Evolutionary conservation across 2,329 filamentous ascomycete species (phyloP).

Genomic region (Trichoderma cornu-damae): DNA sequence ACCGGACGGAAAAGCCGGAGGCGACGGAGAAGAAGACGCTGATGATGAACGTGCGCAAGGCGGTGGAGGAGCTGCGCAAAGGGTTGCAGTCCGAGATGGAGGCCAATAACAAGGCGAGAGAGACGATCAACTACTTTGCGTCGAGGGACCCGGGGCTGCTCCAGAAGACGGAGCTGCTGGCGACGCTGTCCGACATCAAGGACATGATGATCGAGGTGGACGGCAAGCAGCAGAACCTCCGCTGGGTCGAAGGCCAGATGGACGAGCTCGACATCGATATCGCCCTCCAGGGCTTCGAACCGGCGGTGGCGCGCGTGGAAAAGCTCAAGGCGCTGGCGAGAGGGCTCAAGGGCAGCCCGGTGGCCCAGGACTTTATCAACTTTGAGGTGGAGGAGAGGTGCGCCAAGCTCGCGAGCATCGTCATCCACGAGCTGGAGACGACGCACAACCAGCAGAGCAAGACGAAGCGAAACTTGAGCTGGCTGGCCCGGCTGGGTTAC

Average conservation of each 20-base stretch:
- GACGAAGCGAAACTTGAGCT: conserved; percentile 75
- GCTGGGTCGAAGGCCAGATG: conserved; percentile 92
- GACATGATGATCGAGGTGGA: conserved; percentile 94
- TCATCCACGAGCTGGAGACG: conserved; percentile 72
- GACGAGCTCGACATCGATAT: conserved; percentile 96
- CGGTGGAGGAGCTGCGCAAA: conserved; percentile 85
- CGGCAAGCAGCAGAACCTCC: conserved; percentile 90
- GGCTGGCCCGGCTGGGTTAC: conserved; percentile 81
- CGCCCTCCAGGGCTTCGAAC: conserved; percentile 81
- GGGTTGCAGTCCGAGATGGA: conserved; percentile 81
- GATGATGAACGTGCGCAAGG: conserved; percentile 85
- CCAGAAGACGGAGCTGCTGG: conserved; percentile 74
- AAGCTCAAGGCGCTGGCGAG: conserved; percentile 74
- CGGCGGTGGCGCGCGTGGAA: conserved; percentile 77
- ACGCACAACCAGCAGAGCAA: conserved; percentile 71
- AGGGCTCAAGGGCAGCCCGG: conserved; percentile 74
- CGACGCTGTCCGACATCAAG: conserved; percentile 71
- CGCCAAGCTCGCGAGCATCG: conserved; percentile 65
- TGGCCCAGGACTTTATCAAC: conserved; percentile 87
- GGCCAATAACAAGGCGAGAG: conserved; percentile 74
- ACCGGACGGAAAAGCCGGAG: conserved; percentile 79
- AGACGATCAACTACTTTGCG: conserved; percentile 81
- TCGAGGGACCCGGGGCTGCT: conserved; percentile 70
- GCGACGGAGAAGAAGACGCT: conserved; percentile 73
- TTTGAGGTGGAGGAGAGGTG: conserved; percentile 87